phyloP scores from a whole-genome alignment of 768 basidiomycete genomes.

The Naematelia encephala region DNA sequence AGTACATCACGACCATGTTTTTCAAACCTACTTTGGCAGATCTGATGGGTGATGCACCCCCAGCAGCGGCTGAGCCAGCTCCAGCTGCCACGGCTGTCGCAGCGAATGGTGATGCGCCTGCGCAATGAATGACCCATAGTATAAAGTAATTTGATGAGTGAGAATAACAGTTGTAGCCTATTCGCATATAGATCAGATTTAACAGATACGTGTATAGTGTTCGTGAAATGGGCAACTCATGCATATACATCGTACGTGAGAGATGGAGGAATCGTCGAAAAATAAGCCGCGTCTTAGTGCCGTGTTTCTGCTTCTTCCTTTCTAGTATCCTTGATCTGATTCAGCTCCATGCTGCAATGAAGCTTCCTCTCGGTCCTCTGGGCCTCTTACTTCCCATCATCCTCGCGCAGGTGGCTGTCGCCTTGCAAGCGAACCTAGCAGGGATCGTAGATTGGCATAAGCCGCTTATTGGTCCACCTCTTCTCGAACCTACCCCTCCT shows the following conservation, averaged over 20 bases:
- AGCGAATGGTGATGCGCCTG: neutral
- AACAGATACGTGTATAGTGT: neutral
- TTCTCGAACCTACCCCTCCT: conserved; percentile 60
- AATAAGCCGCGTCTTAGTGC: neutral
- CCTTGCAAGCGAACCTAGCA: conserved; percentile 43
- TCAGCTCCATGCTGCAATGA: neutral
- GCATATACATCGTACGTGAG: too few relatives aligned
- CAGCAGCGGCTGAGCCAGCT: neutral
- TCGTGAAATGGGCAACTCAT: neutral
- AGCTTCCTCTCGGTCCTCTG: neutral
- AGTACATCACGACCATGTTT: conserved; percentile 83
- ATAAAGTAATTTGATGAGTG: neutral
- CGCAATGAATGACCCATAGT: neutral
- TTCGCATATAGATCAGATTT: neutral
- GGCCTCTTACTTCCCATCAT: neutral
- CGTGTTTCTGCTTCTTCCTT: neutral
- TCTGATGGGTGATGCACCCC: conserved; percentile 5
- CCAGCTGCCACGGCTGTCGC: neutral
- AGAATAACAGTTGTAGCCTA: neutral
- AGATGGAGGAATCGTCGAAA: neutral
- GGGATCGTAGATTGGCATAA: conserved; percentile 79
- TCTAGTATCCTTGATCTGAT: neutral
- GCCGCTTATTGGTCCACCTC: conserved; percentile 68
- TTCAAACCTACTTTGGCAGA: conserved; percentile 60
- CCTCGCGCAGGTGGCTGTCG: conserved; percentile 8